phyloP scores from a whole-genome alignment of 2,329 filamentous ascomycete genomes.

The Talaromyces albobiverticillius region DNA sequence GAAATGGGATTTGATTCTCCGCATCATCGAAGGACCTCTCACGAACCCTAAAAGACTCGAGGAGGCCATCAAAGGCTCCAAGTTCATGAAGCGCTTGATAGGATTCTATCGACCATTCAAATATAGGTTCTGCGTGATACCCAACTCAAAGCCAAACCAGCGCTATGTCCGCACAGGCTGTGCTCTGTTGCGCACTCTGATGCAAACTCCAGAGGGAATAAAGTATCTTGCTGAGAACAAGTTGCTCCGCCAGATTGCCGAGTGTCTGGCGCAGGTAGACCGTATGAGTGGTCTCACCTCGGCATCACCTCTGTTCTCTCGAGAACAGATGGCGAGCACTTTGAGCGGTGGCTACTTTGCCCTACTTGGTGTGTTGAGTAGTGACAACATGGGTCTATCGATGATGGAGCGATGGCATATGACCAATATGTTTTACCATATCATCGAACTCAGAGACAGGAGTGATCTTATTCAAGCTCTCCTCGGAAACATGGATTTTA shows the following conservation, averaged over 20 bases:
- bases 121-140: conserved; percentile 84
- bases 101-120: conserved; percentile 98
- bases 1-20: conserved; percentile 93
- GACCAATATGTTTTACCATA: conserved; percentile 99
- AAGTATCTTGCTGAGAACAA: conserved; percentile 90
- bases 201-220: conserved; percentile 81
- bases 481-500: conserved; percentile 89
- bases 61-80: conserved; percentile 89
- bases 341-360: conserved; percentile 91
- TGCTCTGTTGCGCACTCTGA: conserved; percentile 77
- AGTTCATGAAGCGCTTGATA: conserved; percentile 91
- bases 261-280: conserved; percentile 93
- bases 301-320: conserved; percentile 83
- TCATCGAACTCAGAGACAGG: conserved; percentile 84
- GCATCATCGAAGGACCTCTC: conserved; percentile 87
- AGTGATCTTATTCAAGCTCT: conserved; percentile 88
- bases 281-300: conserved; percentile 68
- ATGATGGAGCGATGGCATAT: conserved; percentile 96
- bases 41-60: conserved; percentile 88
- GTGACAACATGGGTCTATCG: conserved; percentile 75
- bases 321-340: conserved; percentile 77
- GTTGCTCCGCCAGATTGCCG: conserved; percentile 85
- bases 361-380: conserved; percentile 82
- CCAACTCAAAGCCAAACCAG: conserved; percentile 88
- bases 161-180: conserved; percentile 91